Conservation (phyloP, 441 rosid species). For the Arabidopsis lyrata region DNA sequence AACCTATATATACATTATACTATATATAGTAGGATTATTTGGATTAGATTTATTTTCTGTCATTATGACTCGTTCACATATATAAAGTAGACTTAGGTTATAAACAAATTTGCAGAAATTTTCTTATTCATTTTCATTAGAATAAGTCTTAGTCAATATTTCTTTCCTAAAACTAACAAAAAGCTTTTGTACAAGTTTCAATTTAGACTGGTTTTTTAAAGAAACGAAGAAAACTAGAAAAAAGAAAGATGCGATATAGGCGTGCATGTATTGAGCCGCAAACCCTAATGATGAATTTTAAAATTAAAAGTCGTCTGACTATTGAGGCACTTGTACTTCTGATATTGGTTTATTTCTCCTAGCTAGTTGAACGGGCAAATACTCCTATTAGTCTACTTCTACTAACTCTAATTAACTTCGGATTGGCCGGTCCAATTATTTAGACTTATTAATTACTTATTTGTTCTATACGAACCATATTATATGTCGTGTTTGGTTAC, state of each 20-base stretch:
- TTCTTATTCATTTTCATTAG: background rate
- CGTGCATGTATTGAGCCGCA: slow-evolving; percentile 50
- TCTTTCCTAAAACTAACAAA: slow-evolving; percentile 30
- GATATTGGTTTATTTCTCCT: slow-evolving; percentile 11
- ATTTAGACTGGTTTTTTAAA: slow-evolving; percentile 18
- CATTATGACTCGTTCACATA: slow-evolving; percentile 27
- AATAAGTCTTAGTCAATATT: slow-evolving; percentile 25
- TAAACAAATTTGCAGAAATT: background rate
- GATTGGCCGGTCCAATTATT: slow-evolving; percentile 37
- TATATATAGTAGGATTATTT: slow-evolving; percentile 13
- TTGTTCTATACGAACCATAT: slow-evolving; percentile 20
- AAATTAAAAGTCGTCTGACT: slow-evolving; percentile 41
- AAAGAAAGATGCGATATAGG: slow-evolving; percentile 34
- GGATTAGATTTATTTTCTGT: background rate
- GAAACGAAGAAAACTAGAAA: slow-evolving; percentile 12
- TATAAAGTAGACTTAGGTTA: slow-evolving; percentile 28
- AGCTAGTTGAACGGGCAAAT: slow-evolving; percentile 39
- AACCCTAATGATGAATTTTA: slow-evolving; percentile 37
- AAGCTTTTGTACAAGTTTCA: slow-evolving; percentile 4
- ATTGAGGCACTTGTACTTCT: background rate
- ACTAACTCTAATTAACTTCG: slow-evolving; percentile 28
- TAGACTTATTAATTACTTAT: background rate
- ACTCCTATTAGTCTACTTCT: slow-evolving; percentile 37
- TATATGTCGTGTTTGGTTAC: slow-evolving; percentile 12
- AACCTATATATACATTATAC: too few species aligned